A percentile compares a stretch with the other conserved stretches of the same genome.
phyloP scores from a whole-genome alignment of 164 flowering plant genomes.

The Umbellularia californica region DNA sequence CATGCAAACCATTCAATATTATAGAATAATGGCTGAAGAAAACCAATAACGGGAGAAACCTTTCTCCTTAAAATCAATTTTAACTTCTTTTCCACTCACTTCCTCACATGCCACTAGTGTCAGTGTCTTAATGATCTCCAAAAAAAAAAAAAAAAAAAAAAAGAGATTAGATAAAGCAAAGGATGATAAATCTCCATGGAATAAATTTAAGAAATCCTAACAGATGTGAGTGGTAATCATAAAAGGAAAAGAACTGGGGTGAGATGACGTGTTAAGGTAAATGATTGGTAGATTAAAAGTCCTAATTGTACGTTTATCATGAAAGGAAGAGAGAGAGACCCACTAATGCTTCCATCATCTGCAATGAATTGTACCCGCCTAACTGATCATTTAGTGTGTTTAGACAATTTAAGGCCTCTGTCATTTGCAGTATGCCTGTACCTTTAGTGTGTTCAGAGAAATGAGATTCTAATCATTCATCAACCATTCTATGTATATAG shows the following conservation, averaged over 20 bases:
- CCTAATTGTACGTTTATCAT: not conserved
- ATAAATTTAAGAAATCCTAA: too few relatives aligned
- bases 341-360: not conserved
- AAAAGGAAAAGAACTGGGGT: too few relatives aligned
- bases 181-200: not conserved
- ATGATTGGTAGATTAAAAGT: not conserved
- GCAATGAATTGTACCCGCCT: not conserved
- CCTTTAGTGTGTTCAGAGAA: too few relatives aligned
- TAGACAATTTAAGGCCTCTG: not conserved
- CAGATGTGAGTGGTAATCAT: too few relatives aligned
- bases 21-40: not conserved
- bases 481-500: not conserved
- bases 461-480: too few relatives aligned
- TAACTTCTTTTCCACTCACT: constrained; percentile 3
- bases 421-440: not conserved
- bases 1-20: not conserved
- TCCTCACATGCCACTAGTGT: not conserved
- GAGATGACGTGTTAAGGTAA: not conserved
- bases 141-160: too few relatives aligned
- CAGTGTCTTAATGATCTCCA: not conserved
- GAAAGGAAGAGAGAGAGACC: not conserved
- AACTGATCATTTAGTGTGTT: not conserved
- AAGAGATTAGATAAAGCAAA: not conserved
- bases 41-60: not conserved
- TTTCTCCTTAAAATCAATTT: constrained; percentile 1